Conservation (phyloP, 345 rosid species). For the Mercurialis annua region DNA sequence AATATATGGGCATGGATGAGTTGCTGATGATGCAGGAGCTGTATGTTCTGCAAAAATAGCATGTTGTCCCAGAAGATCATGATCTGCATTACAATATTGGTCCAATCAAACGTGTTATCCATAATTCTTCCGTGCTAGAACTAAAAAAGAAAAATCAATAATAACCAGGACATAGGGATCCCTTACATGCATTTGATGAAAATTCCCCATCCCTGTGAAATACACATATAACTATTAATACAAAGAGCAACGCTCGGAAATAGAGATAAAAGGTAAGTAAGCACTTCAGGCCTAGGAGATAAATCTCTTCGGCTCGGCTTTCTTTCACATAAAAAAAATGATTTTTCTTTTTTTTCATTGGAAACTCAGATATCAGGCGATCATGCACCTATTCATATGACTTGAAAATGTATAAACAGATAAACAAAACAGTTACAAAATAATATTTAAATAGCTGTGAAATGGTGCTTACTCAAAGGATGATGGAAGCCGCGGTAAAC, state of each 20-base stretch:
- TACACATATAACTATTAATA: constrained; percentile 7
- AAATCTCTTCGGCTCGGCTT: not conserved
- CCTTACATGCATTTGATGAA: constrained; percentile 75
- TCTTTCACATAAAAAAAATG: not conserved
- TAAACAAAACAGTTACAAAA: constrained; percentile 7
- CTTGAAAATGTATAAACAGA: not conserved
- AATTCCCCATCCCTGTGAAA: constrained; percentile 80
- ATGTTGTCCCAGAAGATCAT: constrained; percentile 66
- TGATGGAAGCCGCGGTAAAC: constrained; percentile 65
- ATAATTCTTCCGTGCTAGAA: not conserved
- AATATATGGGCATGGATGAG: constrained; percentile 87
- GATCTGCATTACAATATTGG: constrained; percentile 55
- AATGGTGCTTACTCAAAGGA: constrained; percentile 54
- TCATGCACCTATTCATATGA: not conserved
- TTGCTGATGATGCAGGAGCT: constrained; percentile 59
- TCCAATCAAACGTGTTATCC: constrained; percentile 20
- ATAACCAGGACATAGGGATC: constrained; percentile 18
- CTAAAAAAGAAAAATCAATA: constrained; percentile 13
- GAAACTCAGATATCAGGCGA: not conserved
- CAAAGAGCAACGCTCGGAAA: not conserved
- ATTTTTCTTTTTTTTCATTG: not conserved
- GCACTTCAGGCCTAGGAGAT: not conserved
- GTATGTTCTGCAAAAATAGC: constrained; percentile 69
- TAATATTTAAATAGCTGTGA: constrained; percentile 12
- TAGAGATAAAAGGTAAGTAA: constrained; percentile 13